Percentiles rank a stretch among this genome's conserved stretches.
phyloP scores from a whole-genome alignment of 257 asterid genomes.

The Parsonsia alboflavescens region DNA sequence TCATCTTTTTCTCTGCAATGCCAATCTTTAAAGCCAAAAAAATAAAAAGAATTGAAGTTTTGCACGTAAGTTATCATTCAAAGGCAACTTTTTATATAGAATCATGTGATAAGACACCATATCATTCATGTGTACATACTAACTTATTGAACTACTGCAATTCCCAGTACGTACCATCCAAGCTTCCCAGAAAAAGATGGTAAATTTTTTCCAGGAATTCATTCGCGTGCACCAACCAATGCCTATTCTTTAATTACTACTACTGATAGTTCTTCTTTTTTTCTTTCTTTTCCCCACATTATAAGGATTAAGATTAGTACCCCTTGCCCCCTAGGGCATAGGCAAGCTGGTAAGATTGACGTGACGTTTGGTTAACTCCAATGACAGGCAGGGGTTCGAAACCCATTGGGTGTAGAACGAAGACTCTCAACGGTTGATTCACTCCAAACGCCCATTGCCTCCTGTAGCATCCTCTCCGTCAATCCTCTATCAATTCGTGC shows the following conservation, averaged over 20 bases:
- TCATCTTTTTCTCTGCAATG: conserved; percentile 1
- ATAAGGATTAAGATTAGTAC: conserved; percentile 2
- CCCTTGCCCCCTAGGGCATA: no score
- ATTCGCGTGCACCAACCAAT: neutral
- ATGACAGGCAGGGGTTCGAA: no score
- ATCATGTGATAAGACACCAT: conserved; percentile 11
- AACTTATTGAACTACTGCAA: conserved; percentile 8
- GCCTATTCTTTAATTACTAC: neutral
- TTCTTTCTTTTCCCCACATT: neutral
- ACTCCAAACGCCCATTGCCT: no score
- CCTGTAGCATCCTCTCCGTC: no score
- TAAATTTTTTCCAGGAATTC: neutral
- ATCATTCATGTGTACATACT: neutral
- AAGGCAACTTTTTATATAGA: neutral
- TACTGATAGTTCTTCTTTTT: neutral
- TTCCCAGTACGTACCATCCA: neutral
- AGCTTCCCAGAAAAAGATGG: conserved; percentile 1
- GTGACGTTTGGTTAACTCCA: no score
- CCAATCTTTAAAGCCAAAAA: neutral
- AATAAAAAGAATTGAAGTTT: neutral
- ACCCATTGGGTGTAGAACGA: no score
- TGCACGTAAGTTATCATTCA: neutral
- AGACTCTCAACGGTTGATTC: no score
- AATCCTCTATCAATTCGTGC: no score
- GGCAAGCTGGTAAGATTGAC: no score